Base-by-base conservation (phyloP, 768 basidiomycete species). In the Mycena alexandri region DNA sequence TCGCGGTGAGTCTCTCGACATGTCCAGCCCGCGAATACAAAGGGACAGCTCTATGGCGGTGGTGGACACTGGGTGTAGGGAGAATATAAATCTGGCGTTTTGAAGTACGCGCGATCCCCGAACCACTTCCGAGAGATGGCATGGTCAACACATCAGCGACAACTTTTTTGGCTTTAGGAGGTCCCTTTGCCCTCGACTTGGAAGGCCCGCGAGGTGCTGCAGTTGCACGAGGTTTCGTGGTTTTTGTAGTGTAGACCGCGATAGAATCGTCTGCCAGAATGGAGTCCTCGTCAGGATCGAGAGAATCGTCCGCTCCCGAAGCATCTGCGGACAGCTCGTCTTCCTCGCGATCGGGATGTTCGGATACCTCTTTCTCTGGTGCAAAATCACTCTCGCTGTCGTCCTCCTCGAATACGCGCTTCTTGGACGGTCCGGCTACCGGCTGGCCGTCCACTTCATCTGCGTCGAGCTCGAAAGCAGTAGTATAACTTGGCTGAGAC, bases 1-100 rank as follows among this genome's bases (percentile, higher is more conserved):
- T 77, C 19, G 79, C 73, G 7, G 78, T 75, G 7, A 94, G 84
- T n/a, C 91, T 83, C 76, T 93, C 91, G 16, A 89, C 86, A 52
- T 81, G 85, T 56, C 79, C 81, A n/a, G 76, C 72, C 46, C 81
- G 83, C 25, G 82, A 79, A 73, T 86, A 87, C 6, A 93, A 77
- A 0, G 92, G 89, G 7, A 88, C 81, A 14, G 91, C 88, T 29
- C 90, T 82, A 73, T 94, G 93, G 53, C 93, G 84, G 75, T 94
- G 93, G 65, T 93, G 87, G 0, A 89, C 80, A 65, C 85, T 90
- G 0, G 90, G 90, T 14, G 85, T 86, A 0, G 90, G 91, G 14
- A 90, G 80, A 19, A 83, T 78, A 67, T 90, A 87, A 73, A 82
- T 86, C 74, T 90, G 85, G 19, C 86, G 81, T 68, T 82, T 84